Evolutionary conservation across 2,329 filamentous ascomycete genomes (phyloP), one percentile per base, ranked within the genome.

Genomic region (Cladosporium austrohemisphaericum): DNA sequence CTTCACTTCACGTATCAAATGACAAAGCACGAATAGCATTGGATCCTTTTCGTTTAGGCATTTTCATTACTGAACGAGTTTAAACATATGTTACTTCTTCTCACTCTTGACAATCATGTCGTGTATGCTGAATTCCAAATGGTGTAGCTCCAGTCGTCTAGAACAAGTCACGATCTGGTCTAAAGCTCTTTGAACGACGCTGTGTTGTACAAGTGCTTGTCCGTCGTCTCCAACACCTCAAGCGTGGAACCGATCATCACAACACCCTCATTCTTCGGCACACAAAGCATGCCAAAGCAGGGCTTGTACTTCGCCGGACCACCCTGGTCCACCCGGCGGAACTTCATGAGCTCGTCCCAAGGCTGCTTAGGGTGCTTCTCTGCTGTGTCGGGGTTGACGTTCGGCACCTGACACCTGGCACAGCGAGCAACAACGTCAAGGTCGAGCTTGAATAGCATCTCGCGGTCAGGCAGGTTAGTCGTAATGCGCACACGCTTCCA

Each of bases 251-350:
- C 81, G 9, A 84, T 76, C 50, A 71, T 70, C 8, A 85, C 60
- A 40, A 68, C 61, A 0, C 78, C 79, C 54, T 81, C 76, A 35
- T 68, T 71, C 52, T 75, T 70, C 13, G 82, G 80, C 45, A 78
- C 77, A 60, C 79, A 77, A 58, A 84, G 62, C 82, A 85, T 84
- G 1, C 81, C 81, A 69, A 84, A 84, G 56, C 80, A 83, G 32
- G 81, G 81, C 67, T 84, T 84, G 55, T 71, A 84, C 65, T 74
- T 83, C n/a, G 66, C 66, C 20, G 79, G 73, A 0, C 80, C 79
- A 0, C 80, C 81, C 57, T 76, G 68, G 60, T 84, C 81, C 4
- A 84, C 71, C 22, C 80, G 65, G 7, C 81, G 68, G 63, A 81
- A 84, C 58, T 76, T 77, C 72, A 82, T 78, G 47, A 84, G 63